Conservation (phyloP, 176 grass and related monocot species). For the Lolium perenne region DNA sequence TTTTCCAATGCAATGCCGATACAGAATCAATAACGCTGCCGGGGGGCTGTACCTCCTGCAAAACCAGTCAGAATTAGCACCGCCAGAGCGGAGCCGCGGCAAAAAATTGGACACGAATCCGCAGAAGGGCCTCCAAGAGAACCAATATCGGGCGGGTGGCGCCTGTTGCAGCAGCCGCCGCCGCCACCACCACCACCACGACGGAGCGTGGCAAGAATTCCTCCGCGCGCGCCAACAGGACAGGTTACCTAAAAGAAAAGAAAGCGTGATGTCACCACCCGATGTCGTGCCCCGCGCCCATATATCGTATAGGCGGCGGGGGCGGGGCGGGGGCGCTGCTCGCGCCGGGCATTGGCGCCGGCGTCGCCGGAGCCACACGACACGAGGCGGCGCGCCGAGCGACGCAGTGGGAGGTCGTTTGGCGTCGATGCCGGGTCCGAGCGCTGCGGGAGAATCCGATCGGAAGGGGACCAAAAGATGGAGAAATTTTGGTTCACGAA, state of each 20-base stretch:
- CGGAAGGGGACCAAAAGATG: constrained; percentile 5
- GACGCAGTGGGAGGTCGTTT: neutral
- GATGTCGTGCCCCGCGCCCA: constrained; percentile 32
- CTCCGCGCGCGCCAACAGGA: neutral
- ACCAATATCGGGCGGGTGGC: constrained; percentile 29
- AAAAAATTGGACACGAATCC: constrained; percentile 27
- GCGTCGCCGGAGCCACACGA: constrained; percentile 17
- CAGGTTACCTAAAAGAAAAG: neutral
- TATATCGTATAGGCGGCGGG: constrained; percentile 37
- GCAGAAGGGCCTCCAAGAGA: neutral
- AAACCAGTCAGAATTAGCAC: constrained; percentile 1
- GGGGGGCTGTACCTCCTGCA: constrained; percentile 4
- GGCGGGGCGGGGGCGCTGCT: constrained; percentile 39
- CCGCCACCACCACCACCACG: neutral
- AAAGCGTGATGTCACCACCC: constrained; percentile 16
- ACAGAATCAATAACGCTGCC: constrained; percentile 6
- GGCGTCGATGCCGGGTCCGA: neutral
- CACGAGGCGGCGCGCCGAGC: constrained; percentile 4
- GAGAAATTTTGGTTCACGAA: constrained; percentile 5
- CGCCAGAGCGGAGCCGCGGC: neutral
- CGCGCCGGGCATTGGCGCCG: constrained; percentile 33
- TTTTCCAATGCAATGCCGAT: neutral
- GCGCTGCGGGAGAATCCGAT: neutral
- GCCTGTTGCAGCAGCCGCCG: neutral
- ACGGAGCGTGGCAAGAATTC: neutral